phyloP scores from a whole-genome alignment of 1,284 basidiomycete genomes.

The Pseudozyma thailandica region DNA sequence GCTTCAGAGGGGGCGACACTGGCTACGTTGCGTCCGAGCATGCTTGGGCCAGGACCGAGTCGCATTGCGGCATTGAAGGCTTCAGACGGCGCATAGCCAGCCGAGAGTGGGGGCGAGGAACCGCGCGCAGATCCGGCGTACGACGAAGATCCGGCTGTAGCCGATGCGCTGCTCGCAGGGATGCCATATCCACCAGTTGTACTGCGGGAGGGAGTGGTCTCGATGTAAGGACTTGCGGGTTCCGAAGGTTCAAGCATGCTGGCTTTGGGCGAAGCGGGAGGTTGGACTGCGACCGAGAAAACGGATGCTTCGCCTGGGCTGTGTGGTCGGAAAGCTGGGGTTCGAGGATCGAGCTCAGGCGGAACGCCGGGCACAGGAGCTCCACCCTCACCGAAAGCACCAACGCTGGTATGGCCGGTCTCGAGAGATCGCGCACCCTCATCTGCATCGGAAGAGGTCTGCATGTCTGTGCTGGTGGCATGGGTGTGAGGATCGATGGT shows the following conservation, averaged over 20 bases:
- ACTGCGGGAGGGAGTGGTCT: slow-evolving; percentile 29
- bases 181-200: slow-evolving; percentile 21
- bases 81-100: slow-evolving; percentile 31
- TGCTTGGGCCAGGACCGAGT: slow-evolving; percentile 39
- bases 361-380: slow-evolving; percentile 59
- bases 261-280: slow-evolving; percentile 61
- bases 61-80: slow-evolving; percentile 29
- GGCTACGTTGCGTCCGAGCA: slow-evolving; percentile 45
- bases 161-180: slow-evolving; percentile 38
- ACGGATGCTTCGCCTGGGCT: slow-evolving; percentile 63
- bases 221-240: slow-evolving; percentile 36
- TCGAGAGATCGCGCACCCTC: slow-evolving; percentile 44
- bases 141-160: slow-evolving; percentile 36
- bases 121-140: slow-evolving; percentile 36
- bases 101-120: slow-evolving; percentile 27
- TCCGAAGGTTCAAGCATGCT: slow-evolving; percentile 43
- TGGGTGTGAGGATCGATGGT: slow-evolving; percentile 22
- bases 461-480: slow-evolving; percentile 35
- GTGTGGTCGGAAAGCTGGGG: slow-evolving; percentile 59
- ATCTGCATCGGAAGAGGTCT: slow-evolving; percentile 50
- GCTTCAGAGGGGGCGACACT: slow-evolving; percentile 57
- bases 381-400: slow-evolving; percentile 49
- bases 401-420: slow-evolving; percentile 47
- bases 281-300: slow-evolving; percentile 64
- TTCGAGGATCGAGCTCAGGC: slow-evolving; percentile 64